A percentile compares a stretch with the other conserved stretches of the same genome.
Conservation (phyloP, 2,329 filamentous ascomycete genomes). For the Aspergillus japonicus region DNA sequence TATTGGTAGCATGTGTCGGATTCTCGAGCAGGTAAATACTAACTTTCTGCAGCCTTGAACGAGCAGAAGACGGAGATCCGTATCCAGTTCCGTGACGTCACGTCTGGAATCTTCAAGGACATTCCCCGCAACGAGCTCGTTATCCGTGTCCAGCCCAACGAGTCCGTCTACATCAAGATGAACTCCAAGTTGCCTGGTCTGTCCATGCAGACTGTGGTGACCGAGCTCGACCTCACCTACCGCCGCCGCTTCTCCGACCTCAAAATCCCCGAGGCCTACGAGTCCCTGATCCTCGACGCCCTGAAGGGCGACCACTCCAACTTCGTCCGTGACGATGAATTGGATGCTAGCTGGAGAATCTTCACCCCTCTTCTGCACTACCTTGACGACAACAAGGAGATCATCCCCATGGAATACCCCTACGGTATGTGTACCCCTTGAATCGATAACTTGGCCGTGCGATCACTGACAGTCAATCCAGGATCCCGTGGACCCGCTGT, state of each 20-base stretch:
- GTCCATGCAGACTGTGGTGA: constrained; percentile 99
- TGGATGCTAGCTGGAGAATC: constrained; percentile 97
- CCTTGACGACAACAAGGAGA: constrained; percentile 98
- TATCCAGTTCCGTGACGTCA: constrained; percentile 99
- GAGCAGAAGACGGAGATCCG: constrained; percentile 99
- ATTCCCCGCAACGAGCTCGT: constrained; percentile 99
- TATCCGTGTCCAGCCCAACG: constrained; percentile 98
- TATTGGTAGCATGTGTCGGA: neutral
- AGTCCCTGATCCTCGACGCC: constrained; percentile 94
- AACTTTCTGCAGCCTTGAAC: constrained; percentile 66
- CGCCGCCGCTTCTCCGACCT: constrained; percentile 97
- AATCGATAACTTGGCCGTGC: neutral
- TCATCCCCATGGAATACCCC: constrained; percentile 98
- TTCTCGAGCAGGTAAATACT: constrained; percentile 12
- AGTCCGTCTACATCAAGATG: constrained; percentile 99
- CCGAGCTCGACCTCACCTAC: constrained; percentile 97
- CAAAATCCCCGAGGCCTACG: constrained; percentile 98
- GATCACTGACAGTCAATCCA: constrained; percentile 40
- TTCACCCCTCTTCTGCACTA: constrained; percentile 98
- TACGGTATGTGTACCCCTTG: constrained; percentile 69
- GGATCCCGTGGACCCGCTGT: constrained; percentile 95
- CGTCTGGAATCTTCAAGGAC: constrained; percentile 99
- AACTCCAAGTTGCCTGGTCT: constrained; percentile 98
- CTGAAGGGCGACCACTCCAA: constrained; percentile 99
- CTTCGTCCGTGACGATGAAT: constrained; percentile 95